These are phyloP conservation scores for Arthroderma sp. DNA, from an alignment of 2,329 filamentous ascomycete genomes.

Conservation along the genomic window DNA sequence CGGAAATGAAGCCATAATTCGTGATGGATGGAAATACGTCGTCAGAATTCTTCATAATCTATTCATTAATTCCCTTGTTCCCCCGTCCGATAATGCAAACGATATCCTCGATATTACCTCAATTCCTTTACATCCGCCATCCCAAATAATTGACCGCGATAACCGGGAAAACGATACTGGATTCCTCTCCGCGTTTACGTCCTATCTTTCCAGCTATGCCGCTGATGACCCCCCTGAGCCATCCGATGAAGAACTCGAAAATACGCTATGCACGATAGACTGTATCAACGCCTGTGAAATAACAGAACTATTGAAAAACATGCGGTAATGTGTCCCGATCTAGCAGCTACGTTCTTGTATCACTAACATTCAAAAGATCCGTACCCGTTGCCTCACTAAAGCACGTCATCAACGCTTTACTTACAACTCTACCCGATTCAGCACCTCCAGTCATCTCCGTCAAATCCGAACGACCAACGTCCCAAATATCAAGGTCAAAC, in stretches of 20 bases:
- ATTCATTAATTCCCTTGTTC: slow-evolving; percentile 87
- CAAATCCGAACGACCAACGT: slow-evolving; percentile 65
- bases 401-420: slow-evolving; percentile 56
- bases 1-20: slow-evolving; percentile 66
- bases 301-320: slow-evolving; percentile 67
- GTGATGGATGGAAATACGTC: slow-evolving; percentile 49
- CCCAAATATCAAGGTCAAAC: slow-evolving; percentile 45
- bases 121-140: slow-evolving; percentile 82
- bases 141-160: slow-evolving; percentile 81
- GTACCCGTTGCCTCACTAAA: slow-evolving; percentile 48
- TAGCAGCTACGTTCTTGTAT: neutral
- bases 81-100: slow-evolving; percentile 60
- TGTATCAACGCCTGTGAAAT: slow-evolving; percentile 85
- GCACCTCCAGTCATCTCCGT: slow-evolving; percentile 73
- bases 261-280: slow-evolving; percentile 85
- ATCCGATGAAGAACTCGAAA: slow-evolving; percentile 92
- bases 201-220: slow-evolving; percentile 96
- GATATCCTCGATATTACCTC: slow-evolving; percentile 57
- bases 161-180: slow-evolving; percentile 66
- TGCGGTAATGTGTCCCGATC: slow-evolving; percentile 47
- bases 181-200: slow-evolving; percentile 86
- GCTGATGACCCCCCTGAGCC: slow-evolving; percentile 96
- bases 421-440: slow-evolving; percentile 75
- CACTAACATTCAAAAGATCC: slow-evolving; percentile 32
- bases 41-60: slow-evolving; percentile 88